Base-by-base conservation (phyloP, 164 flowering plant genomes). In the Malania oleifera region DNA sequence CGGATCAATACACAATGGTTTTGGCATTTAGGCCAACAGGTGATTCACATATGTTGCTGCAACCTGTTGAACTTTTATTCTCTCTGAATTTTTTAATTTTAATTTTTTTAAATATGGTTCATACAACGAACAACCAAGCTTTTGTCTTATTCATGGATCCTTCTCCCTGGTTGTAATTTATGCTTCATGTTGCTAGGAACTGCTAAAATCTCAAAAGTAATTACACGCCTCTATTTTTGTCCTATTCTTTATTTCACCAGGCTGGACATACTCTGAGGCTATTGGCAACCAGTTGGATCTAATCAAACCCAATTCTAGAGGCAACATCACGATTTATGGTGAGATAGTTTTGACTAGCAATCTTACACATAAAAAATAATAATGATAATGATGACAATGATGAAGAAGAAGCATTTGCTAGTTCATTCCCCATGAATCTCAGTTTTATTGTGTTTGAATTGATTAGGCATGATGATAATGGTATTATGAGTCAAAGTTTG, bases 21-120 rank as follows among this genome's bases (percentile, higher is more conserved):
- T 67, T 86, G 77, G 87, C 93, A 64, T 86, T 86, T 74, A 75
- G 87, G 35, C 93, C 89, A 46, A 84, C 93, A 61, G 93, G 93
- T 84, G 60, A 60, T 26, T 9, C 37, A 24, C 23, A 20, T 45
- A n/a, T 40, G 28, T 48, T 51, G 5, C 38, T 57, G 47, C 37
- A 34, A 45, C 25, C 9, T 34, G 11, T 41, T 39, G 26, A 5
- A 6, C 14, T 39, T 25, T 28, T 61, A 15, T 39, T 24, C 34
- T 44, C 10, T 57, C 17, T 45, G 53, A 6, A 12, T 43, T 12
- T 27, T 45, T 18, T 34, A n/a, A n/a, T n/a, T n/a, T n/a, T n/a
- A n/a, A n/a, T n/a, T n/a, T n/a, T n/a, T n/a, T n/a, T n/a, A n/a
- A n/a, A n/a, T n/a, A n/a, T n/a, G n/a, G n/a, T n/a, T n/a, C n/a